Evolutionary conservation across 148 eudicot species (phyloP), one percentile per base, ranked within the genome.

Genomic region (Cornus florida): DNA sequence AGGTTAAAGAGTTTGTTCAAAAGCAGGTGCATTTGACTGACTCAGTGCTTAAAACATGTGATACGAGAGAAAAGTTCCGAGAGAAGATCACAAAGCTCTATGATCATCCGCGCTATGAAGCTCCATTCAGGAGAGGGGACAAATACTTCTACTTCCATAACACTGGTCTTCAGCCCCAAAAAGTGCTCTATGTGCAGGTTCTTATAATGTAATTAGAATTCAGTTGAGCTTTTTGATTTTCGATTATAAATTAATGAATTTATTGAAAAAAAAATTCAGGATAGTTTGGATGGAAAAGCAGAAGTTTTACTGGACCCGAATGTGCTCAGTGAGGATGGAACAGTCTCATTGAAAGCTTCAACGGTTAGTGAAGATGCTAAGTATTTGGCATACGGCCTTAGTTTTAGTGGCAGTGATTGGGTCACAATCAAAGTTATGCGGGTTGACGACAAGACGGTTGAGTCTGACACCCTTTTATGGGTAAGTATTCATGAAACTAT

Each of bases 401-500:
- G 99, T 84, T 77, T 87, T 23, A 90, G 97, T 60, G 99, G 99
- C 78, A 96, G 99, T 77, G 99, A 96, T 76, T 96, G 99, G 99
- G 86, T 92, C 32, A 92, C 93, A 70, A 87, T 96, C 76, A 87
- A 92, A 83, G 92, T 96, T 28, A 86, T 89, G 87, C 74, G 79
- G 7, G 70, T 96, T 66, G 88, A 89, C 6, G 88, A 86, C 75
- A 84, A 80, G 74, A 66, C 16, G 11, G 71, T 85, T 8, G 84
- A 86, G 84, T 79, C 90, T 66, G 99, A 92, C 84, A 84, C 86
- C 19, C 38, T 96, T 56, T 91, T 88, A 77, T 96, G 98, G 99
- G 99, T 95, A n/a, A 76, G 87, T 81, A 11, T 57, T 73, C 38
- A 43, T 43, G 20, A 57, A 19, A 57, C 62, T 57, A 16, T 57